phyloP scores from a whole-genome alignment of 345 rosid genomes.

The Litchi chinensis region DNA sequence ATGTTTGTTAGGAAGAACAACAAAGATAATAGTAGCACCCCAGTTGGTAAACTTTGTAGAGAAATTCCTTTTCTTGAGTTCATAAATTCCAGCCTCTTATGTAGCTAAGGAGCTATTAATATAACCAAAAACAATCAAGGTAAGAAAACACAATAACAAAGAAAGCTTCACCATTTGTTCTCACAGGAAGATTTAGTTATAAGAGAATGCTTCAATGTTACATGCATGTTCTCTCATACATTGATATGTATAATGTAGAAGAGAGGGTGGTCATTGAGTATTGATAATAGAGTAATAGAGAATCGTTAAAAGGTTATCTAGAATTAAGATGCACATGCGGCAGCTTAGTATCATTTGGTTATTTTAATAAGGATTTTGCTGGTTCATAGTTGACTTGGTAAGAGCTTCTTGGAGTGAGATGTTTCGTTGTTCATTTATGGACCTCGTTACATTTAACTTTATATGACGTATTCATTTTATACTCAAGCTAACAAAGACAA shows the following conservation, averaged over 20 bases:
- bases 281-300: neutral
- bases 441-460: neutral
- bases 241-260: neutral
- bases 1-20: too few species aligned
- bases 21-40: slow-evolving; percentile 79
- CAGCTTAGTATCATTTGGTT: neutral
- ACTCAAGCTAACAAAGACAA: neutral
- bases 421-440: neutral
- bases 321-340: neutral
- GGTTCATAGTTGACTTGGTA: slow-evolving; percentile 1
- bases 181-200: neutral
- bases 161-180: slow-evolving; percentile 31
- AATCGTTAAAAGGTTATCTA: neutral
- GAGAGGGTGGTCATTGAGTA: neutral
- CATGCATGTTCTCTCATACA: neutral
- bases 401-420: neutral
- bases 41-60: slow-evolving; percentile 71
- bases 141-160: slow-evolving; percentile 25
- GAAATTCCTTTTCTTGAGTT: slow-evolving; percentile 70
- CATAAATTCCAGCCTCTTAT: slow-evolving; percentile 49
- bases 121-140: slow-evolving; percentile 33
- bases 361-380: neutral
- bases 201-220: neutral
- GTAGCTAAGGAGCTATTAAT: slow-evolving; percentile 17
- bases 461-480: neutral